phyloP scores from a whole-genome alignment of 2,329 filamentous ascomycete species.

The Phyllosticta citribraziliensis region DNA sequence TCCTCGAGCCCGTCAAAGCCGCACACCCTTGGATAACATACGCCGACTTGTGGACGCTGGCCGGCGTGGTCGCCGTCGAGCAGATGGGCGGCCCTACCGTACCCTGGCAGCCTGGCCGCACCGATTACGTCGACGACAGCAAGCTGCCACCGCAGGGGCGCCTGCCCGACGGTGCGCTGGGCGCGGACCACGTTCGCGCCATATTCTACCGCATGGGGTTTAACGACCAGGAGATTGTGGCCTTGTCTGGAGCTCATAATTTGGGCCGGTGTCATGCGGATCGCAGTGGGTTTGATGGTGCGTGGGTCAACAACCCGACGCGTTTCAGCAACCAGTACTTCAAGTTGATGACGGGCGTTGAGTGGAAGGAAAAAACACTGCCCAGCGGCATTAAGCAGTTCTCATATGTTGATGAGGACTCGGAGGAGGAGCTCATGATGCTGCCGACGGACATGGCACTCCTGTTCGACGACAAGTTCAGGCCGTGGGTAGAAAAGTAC shows the following conservation, averaged over 20 bases:
- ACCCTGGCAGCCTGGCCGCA: constrained; percentile 48
- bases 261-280: constrained; percentile 47
- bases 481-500: constrained; percentile 48
- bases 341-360: constrained; percentile 40
- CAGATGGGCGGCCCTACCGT: constrained; percentile 52
- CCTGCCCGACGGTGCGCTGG: constrained; percentile 45
- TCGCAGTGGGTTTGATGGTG: constrained; percentile 47
- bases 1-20: constrained; percentile 52
- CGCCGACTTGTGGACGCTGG: constrained; percentile 56
- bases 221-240: constrained; percentile 51
- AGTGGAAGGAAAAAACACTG: constrained; percentile 47
- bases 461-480: constrained; percentile 43
- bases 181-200: constrained; percentile 44
- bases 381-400: constrained; percentile 47
- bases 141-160: constrained; percentile 50
- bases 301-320: constrained; percentile 52
- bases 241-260: constrained; percentile 46
- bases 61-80: constrained; percentile 48
- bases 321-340: constrained; percentile 51
- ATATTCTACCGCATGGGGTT: constrained; percentile 54
- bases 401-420: constrained; percentile 49
- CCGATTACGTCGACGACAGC: constrained; percentile 52
- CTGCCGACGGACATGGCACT: constrained; percentile 54
- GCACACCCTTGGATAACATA: constrained; percentile 56
- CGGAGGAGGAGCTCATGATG: constrained; percentile 54